Evolutionary conservation across 2,329 filamentous ascomycete species (phyloP).

Genomic region (Paecilomyces variotii): DNA sequence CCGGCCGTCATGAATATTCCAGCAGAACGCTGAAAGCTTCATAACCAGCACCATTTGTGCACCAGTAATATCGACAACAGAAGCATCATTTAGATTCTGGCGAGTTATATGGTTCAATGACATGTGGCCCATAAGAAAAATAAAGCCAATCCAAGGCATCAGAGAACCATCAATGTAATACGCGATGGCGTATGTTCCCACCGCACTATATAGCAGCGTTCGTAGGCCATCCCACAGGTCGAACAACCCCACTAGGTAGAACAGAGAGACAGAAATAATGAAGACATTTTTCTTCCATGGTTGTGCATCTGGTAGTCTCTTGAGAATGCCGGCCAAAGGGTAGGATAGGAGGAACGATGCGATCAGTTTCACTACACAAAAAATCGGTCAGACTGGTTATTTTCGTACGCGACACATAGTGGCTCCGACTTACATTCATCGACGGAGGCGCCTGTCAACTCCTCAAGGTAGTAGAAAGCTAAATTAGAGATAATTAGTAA

Average conservation of each 20-base stretch:
- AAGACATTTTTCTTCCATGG: constrained; percentile 84
- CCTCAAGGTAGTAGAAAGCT: constrained; percentile 49
- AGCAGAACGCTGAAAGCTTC: constrained; percentile 94
- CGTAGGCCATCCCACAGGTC: constrained; percentile 79
- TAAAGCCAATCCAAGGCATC: constrained; percentile 96
- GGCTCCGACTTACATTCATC: constrained; percentile 49
- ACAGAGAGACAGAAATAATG: constrained; percentile 69
- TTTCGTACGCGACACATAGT: background rate
- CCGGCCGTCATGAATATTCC: constrained; percentile 92
- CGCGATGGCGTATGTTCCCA: constrained; percentile 74
- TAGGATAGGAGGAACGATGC: constrained; percentile 87
- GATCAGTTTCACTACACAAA: constrained; percentile 76
- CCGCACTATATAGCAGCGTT: constrained; percentile 71
- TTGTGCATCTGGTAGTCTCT: constrained; percentile 77
- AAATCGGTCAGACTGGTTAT: background rate
- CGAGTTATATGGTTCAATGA: constrained; percentile 80
- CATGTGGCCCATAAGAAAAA: constrained; percentile 94
- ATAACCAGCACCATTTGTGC: constrained; percentile 98
- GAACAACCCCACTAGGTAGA: constrained; percentile 90
- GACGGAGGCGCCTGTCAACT: constrained; percentile 52
- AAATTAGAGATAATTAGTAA: constrained; percentile 1
- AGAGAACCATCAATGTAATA: constrained; percentile 76
- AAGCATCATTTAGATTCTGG: constrained; percentile 60
- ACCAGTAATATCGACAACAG: constrained; percentile 74
- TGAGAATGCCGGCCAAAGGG: constrained; percentile 78